Conservation (phyloP, 305 asterid genomes). For the Euphrasia arctica region DNA sequence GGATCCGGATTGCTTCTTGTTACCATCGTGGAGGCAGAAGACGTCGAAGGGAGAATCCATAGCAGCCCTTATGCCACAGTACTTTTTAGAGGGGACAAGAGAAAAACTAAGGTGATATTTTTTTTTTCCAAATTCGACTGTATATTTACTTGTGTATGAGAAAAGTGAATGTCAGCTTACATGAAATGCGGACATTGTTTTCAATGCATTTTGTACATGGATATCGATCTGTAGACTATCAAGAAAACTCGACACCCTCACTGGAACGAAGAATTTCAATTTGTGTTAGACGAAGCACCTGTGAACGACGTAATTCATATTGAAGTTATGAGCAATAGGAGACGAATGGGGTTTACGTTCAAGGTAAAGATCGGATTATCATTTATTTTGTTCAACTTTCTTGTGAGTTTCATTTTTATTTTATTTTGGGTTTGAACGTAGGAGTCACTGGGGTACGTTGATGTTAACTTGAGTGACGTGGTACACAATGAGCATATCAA, state of each 20-base stretch:
- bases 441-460: constrained; percentile 76
- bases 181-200: not conserved
- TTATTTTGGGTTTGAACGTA: constrained; percentile 10
- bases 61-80: constrained; percentile 59
- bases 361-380: constrained; percentile 45
- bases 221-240: constrained; percentile 29
- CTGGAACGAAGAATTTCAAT: constrained; percentile 84
- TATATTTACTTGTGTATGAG: too few species aligned
- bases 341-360: constrained; percentile 40
- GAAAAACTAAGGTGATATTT: constrained; percentile 57
- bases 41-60: constrained; percentile 65
- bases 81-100: constrained; percentile 60
- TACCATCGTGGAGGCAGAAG: constrained; percentile 48
- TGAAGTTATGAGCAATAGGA: constrained; percentile 57
- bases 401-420: not conserved
- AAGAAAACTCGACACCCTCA: constrained; percentile 58
- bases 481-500: constrained; percentile 64
- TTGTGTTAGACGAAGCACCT: constrained; percentile 70
- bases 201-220: not conserved
- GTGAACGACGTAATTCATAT: constrained; percentile 50
- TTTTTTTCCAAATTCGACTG: too few species aligned
- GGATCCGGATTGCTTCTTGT: constrained; percentile 72
- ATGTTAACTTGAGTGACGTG: constrained; percentile 57
- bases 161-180: too few species aligned
- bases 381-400: not conserved